Percentiles rank a stretch among this genome's conserved stretches.
Evolutionary conservation across 768 basidiomycete species (phyloP).

Genomic region (Crucibulum laeve): DNA sequence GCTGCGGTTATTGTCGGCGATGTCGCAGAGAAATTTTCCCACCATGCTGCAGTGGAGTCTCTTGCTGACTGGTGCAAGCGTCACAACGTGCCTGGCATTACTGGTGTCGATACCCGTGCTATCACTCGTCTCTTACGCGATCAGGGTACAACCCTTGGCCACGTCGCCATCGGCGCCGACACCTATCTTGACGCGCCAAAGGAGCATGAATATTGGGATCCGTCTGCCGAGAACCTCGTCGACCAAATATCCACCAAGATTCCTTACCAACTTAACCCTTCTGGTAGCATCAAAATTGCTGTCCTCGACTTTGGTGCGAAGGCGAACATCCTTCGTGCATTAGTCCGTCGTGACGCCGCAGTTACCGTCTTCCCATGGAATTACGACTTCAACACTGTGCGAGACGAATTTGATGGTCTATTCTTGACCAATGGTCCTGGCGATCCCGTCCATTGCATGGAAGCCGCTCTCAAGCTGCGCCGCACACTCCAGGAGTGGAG

Average conservation of each 20-base stretch:
- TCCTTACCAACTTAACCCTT: conserved; percentile 82
- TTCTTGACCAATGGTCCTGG: conserved; percentile 98
- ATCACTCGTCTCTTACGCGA: conserved; percentile 92
- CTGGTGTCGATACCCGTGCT: conserved; percentile 96
- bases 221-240: conserved; percentile 87
- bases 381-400: conserved; percentile 89
- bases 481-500: conserved; percentile 85
- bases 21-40: conserved; percentile 92
- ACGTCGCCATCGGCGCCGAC: conserved; percentile 80
- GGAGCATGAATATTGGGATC: conserved; percentile 86
- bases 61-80: conserved; percentile 92
- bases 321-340: conserved; percentile 92
- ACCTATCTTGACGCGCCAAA: conserved; percentile 54
- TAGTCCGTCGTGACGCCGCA: conserved; percentile 85
- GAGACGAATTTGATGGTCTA: conserved; percentile 90
- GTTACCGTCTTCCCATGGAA: conserved; percentile 98
- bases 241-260: conserved; percentile 86
- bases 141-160: conserved; percentile 95
- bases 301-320: conserved; percentile 97
- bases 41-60: conserved; percentile 91
- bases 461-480: conserved; percentile 76
- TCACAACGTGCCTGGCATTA: conserved; percentile 86
- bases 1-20: conserved; percentile 91
- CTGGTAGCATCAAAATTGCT: conserved; percentile 87
- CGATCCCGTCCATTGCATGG: conserved; percentile 85